phyloP scores from a whole-genome alignment of 2,329 filamentous ascomycete genomes.

The Cladorrhinum sp. region DNA sequence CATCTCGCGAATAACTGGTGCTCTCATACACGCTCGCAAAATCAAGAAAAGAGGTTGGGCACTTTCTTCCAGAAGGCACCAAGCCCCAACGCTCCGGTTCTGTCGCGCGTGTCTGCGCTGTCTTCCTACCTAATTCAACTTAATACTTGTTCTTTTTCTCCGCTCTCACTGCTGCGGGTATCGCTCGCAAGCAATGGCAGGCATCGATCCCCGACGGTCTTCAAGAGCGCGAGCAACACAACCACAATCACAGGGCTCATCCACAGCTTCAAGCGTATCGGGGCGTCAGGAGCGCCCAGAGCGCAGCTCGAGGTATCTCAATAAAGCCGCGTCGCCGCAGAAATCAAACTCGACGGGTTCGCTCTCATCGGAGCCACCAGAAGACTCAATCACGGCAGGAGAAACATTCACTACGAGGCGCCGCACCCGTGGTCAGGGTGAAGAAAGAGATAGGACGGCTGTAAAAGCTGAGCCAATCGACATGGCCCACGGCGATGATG shows the following conservation, averaged over 20 bases:
- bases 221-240: slow-evolving; percentile 83
- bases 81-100: neutral
- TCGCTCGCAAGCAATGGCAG: slow-evolving; percentile 53
- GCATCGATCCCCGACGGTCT: slow-evolving; percentile 75
- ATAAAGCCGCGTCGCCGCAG: slow-evolving; percentile 68
- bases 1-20: neutral
- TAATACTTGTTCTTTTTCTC: slow-evolving; percentile 6
- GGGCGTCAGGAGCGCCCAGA: slow-evolving; percentile 74
- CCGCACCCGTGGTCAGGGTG: slow-evolving; percentile 65
- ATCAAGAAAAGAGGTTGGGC: neutral
- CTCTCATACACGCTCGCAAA: neutral
- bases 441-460: slow-evolving; percentile 51
- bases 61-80: neutral
- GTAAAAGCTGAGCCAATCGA: slow-evolving; percentile 43
- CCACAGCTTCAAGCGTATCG: slow-evolving; percentile 73
- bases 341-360: slow-evolving; percentile 74
- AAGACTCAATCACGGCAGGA: slow-evolving; percentile 56
- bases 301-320: slow-evolving; percentile 67
- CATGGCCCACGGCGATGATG: slow-evolving; percentile 62
- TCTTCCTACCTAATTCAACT: neutral
- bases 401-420: slow-evolving; percentile 71
- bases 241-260: slow-evolving; percentile 72
- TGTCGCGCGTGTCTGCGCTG: neutral
- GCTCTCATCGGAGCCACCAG: slow-evolving; percentile 65
- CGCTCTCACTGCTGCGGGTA: slow-evolving; percentile 30